Percentiles rank a stretch among this genome's conserved stretches.
phyloP scores from a whole-genome alignment of 305 asterid genomes.

The Lippia alba region DNA sequence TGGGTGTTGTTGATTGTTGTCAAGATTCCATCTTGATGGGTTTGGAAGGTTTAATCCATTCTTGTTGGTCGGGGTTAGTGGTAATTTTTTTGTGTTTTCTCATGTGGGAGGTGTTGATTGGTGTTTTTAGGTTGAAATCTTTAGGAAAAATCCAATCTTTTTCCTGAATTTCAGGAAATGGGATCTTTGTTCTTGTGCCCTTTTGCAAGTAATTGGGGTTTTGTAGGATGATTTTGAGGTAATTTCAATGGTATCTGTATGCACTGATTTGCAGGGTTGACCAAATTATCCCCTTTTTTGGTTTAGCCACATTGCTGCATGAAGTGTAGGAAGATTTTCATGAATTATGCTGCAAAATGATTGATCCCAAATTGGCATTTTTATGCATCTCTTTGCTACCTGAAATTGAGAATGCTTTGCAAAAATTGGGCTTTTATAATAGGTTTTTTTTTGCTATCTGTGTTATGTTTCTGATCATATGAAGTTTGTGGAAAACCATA shows the following conservation, averaged over 20 bases:
- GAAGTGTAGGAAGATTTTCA: not conserved
- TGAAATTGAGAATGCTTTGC: not conserved
- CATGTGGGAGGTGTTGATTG: slow-evolving; percentile 27
- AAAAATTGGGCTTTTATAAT: slow-evolving; percentile 14
- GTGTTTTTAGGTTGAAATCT: slow-evolving; percentile 33
- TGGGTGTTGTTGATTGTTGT: slow-evolving; percentile 19
- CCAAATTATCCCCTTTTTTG: slow-evolving; percentile 17
- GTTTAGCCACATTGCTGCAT: slow-evolving; percentile 17
- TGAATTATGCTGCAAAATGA: not conserved
- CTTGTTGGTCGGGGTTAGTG: slow-evolving; percentile 7
- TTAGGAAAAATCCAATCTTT: slow-evolving; percentile 24
- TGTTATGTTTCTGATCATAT: not conserved
- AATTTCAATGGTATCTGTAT: slow-evolving; percentile 4
- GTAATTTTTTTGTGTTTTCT: slow-evolving; percentile 5
- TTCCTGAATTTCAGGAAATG: slow-evolving; percentile 13
- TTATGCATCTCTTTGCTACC: not conserved
- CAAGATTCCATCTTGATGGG: slow-evolving; percentile 24
- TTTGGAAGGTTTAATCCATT: slow-evolving; percentile 28
- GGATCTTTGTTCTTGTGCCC: slow-evolving; percentile 13
- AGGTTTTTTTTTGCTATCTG: slow-evolving; percentile 4
- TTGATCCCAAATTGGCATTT: slow-evolving; percentile 11
- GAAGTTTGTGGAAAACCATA: not conserved
- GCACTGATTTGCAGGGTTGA: slow-evolving; percentile 31
- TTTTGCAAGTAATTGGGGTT: slow-evolving; percentile 27
- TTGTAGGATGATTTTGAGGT: slow-evolving; percentile 26